phyloP scores from a whole-genome alignment of 257 asterid species.

The Ocimum tenuiflorum region DNA sequence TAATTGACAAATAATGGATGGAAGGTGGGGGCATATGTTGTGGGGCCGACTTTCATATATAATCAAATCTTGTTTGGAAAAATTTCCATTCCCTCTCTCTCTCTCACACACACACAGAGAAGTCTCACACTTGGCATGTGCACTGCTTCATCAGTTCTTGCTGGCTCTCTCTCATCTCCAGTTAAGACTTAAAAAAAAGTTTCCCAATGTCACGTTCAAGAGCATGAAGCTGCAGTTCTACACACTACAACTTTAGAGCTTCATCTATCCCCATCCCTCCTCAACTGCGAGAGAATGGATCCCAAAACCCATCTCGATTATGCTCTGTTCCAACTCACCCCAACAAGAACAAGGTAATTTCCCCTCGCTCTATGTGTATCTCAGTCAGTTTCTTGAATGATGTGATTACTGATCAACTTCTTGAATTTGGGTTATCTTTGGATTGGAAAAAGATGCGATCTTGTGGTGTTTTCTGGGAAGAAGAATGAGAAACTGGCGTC shows the following conservation, averaged over 20 bases:
- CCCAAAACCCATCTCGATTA: slow-evolving; percentile 56
- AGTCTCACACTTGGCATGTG: slow-evolving; percentile 60
- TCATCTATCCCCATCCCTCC: slow-evolving; percentile 9
- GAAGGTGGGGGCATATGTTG: slow-evolving; percentile 22
- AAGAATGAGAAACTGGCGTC: slow-evolving; percentile 74
- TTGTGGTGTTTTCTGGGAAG: slow-evolving; percentile 67
- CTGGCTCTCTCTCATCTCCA: slow-evolving; percentile 67
- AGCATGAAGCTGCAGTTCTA: slow-evolving; percentile 22
- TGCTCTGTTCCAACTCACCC: slow-evolving; percentile 79
- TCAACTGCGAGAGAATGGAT: slow-evolving; percentile 38
- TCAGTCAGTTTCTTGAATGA: not conserved
- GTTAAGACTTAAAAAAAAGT: slow-evolving; percentile 34
- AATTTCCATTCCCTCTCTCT: slow-evolving; percentile 18
- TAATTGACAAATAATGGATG: slow-evolving; percentile 13
- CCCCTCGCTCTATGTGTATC: not conserved
- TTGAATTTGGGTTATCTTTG: slow-evolving; percentile 18
- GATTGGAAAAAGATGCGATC: slow-evolving; percentile 60
- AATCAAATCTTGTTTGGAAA: slow-evolving; percentile 16
- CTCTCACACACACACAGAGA: slow-evolving; percentile 19
- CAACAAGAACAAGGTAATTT: slow-evolving; percentile 78
- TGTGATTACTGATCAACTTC: slow-evolving; percentile 12
- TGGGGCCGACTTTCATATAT: slow-evolving; percentile 22
- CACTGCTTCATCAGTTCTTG: slow-evolving; percentile 54
- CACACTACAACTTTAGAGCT: slow-evolving; percentile 12
- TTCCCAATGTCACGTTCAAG: slow-evolving; percentile 38